Percentiles rank a stretch among this genome's conserved stretches.
Evolutionary conservation across 495 filamentous ascomycete genomes (phyloP).

Genomic region (Podospora appendiculata): DNA sequence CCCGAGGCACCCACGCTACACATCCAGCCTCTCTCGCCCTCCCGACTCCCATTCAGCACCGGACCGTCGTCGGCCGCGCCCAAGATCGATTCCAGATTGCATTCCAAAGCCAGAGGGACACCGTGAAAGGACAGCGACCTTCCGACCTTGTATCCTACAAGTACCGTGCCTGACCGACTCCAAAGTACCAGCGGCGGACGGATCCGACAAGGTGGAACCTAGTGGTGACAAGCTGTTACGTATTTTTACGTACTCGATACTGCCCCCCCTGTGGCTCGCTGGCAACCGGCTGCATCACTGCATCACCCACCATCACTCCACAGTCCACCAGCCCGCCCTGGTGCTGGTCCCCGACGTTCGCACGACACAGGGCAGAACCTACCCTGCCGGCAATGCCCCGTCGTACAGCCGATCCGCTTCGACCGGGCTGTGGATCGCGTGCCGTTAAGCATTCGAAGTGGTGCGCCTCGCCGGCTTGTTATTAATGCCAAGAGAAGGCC

Average conservation of each 20-base stretch:
- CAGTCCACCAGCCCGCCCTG: not conserved
- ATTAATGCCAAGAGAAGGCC: constrained; percentile 7
- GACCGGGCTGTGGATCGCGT: constrained; percentile 4
- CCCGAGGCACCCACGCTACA: too few relatives aligned
- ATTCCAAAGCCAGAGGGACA: too few relatives aligned
- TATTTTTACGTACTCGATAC: constrained; percentile 24
- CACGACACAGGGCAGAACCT: not conserved
- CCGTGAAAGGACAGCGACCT: too few relatives aligned
- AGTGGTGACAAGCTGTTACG: constrained; percentile 12
- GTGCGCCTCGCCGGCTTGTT: constrained; percentile 1
- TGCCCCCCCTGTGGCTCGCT: constrained; percentile 9
- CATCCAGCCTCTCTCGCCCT: not conserved
- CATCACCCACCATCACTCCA: not conserved
- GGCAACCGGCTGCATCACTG: constrained; percentile 4
- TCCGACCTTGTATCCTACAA: not conserved
- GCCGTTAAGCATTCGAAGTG: not conserved
- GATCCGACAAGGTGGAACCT: constrained; percentile 6
- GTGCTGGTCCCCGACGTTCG: too few relatives aligned
- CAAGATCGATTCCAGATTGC: too few relatives aligned
- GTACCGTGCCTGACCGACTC: too few relatives aligned
- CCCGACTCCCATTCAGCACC: too few relatives aligned
- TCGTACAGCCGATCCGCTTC: constrained; percentile 12
- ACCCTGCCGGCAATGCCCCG: constrained; percentile 14
- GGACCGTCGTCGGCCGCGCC: too few relatives aligned
- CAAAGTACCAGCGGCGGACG: not conserved